phyloP scores from a whole-genome alignment of 148 eudicot genomes.

The Fagopyrum tataricum region DNA sequence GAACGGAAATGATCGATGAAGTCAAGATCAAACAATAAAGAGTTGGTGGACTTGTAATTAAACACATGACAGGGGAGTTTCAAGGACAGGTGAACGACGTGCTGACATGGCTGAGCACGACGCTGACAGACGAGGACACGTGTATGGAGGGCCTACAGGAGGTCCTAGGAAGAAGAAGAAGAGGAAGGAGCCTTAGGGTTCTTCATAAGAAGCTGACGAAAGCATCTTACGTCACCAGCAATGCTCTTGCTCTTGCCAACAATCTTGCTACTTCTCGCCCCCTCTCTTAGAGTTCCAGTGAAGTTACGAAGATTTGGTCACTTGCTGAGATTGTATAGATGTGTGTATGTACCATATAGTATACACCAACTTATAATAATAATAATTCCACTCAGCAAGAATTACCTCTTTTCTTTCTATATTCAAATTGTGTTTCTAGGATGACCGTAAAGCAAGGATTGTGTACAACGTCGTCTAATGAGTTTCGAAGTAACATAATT shows the following conservation, averaged over 20 bases:
- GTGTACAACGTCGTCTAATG: too few relatives aligned
- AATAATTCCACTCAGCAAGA: background rate
- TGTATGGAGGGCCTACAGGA: slow-evolving; percentile 62
- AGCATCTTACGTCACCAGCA: slow-evolving; percentile 46
- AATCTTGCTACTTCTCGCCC: slow-evolving; percentile 22
- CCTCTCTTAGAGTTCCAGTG: background rate
- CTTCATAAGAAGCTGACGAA: slow-evolving; percentile 29
- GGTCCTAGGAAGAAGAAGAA: background rate
- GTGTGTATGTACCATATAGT: background rate
- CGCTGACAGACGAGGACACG: slow-evolving; percentile 62
- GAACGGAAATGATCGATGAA: too few relatives aligned
- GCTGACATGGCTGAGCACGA: slow-evolving; percentile 66
- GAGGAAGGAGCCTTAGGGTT: slow-evolving; percentile 16
- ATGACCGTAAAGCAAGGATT: too few relatives aligned
- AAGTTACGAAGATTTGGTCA: background rate
- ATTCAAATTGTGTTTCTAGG: too few relatives aligned
- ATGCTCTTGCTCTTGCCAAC: slow-evolving; percentile 73
- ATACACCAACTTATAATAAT: background rate
- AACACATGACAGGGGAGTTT: slow-evolving; percentile 16
- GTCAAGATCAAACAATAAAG: background rate
- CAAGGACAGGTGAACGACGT: slow-evolving; percentile 40
- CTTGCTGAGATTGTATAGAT: background rate
- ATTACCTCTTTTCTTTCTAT: too few relatives aligned
- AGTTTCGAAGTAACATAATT: too few relatives aligned
- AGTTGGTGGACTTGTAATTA: background rate